A percentile compares a stretch with the other conserved stretches of the same genome.
These are phyloP conservation scores for Boletus tylopilopsis DNA, from an alignment of 768 basidiomycete species.

Conservation along the genomic window DNA sequence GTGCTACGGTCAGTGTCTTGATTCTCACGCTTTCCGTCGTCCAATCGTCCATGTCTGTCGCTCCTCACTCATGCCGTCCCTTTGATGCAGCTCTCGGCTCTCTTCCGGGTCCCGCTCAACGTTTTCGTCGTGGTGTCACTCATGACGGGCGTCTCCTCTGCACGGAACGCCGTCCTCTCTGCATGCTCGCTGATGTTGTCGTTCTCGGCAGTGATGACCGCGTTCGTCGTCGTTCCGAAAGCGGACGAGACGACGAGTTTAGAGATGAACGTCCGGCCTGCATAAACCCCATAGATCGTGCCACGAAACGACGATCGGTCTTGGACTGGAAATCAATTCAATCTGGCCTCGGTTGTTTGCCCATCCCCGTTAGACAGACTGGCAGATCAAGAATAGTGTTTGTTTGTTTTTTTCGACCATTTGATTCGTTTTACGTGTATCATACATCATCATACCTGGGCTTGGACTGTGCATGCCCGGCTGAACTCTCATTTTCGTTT, in stretches of 20 bases:
- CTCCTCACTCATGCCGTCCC: not conserved
- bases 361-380: too few relatives aligned
- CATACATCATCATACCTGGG: not conserved
- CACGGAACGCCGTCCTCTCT: slow-evolving; percentile 56
- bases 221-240: slow-evolving; percentile 40
- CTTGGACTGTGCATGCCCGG: not conserved
- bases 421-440: too few relatives aligned
- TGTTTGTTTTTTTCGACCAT: too few relatives aligned
- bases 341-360: too few relatives aligned
- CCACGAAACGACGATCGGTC: not conserved
- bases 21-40: not conserved
- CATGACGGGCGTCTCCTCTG: slow-evolving; percentile 64
- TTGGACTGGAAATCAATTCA: not conserved
- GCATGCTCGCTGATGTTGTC: slow-evolving; percentile 55
- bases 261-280: slow-evolving; percentile 20
- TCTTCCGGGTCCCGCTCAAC: slow-evolving; percentile 75
- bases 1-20: slow-evolving; percentile 56
- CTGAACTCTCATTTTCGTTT: not conserved
- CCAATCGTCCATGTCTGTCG: not conserved
- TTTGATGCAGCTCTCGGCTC: slow-evolving; percentile 49
- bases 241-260: slow-evolving; percentile 21
- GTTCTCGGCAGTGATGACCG: slow-evolving; percentile 58
- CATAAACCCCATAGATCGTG: slow-evolving; percentile 6
- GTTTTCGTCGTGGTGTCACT: slow-evolving; percentile 68
- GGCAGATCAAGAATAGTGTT: too few relatives aligned